These are phyloP conservation scores for Linum lewisii DNA, from an alignment of 345 rosid genomes.

Conservation along the genomic window DNA sequence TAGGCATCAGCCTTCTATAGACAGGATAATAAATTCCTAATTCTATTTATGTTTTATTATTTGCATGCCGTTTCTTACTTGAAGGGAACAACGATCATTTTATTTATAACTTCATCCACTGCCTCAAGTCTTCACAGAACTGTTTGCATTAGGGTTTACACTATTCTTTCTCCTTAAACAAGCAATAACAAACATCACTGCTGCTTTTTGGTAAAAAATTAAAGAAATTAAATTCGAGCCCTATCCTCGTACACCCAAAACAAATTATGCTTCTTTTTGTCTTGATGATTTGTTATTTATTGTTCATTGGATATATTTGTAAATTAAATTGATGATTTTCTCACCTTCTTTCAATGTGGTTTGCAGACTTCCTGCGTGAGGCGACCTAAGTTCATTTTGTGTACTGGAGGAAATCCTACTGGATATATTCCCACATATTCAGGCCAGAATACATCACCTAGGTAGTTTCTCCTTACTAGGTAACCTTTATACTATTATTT, in stretches of 20 bases:
- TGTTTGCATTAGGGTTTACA: no score
- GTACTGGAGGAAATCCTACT: slow-evolving; percentile 72
- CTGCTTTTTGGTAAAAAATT: no score
- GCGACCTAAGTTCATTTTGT: slow-evolving; percentile 78
- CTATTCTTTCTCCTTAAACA: no score
- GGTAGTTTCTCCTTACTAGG: slow-evolving; percentile 29
- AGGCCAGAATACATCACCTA: slow-evolving; percentile 44
- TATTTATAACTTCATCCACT: no score
- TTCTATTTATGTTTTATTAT: slow-evolving; percentile 3
- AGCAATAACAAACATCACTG: no score
- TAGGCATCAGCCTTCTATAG: no score
- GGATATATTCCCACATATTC: slow-evolving; percentile 63
- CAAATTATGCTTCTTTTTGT: neutral
- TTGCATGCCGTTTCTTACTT: neutral
- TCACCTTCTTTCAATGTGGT: neutral
- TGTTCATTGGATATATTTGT: neutral
- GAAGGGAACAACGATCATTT: no score
- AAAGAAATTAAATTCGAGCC: no score
- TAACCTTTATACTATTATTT: neutral
- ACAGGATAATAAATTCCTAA: neutral
- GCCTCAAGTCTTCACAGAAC: no score
- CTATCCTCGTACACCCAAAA: neutral
- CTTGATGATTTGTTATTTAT: neutral
- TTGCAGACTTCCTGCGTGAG: slow-evolving; percentile 70
- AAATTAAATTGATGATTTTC: neutral